Conservation (phyloP, 73 alveolate genomes). For the Effrenium voratum region DNA sequence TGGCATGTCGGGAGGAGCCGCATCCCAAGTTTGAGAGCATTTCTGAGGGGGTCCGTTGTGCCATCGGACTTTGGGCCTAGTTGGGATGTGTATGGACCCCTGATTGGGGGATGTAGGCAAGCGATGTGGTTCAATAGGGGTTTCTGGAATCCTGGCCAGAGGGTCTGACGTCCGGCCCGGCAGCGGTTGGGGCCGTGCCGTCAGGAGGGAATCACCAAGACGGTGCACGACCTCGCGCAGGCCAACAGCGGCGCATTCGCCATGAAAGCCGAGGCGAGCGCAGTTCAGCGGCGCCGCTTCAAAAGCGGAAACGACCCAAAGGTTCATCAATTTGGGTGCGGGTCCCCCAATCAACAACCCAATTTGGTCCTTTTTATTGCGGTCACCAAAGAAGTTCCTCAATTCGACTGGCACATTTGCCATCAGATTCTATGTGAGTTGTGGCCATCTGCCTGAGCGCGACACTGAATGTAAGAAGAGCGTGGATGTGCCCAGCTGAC, state of each 20-base stretch:
- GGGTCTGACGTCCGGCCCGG: not conserved
- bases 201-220: not conserved
- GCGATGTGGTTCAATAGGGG: not conserved
- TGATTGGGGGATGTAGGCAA: not conserved
- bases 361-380: not conserved
- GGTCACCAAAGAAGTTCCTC: not conserved
- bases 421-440: not conserved
- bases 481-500: too few species aligned
- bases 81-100: not conserved
- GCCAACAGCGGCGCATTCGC: not conserved
- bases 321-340: not conserved
- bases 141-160: not conserved
- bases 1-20: constrained; percentile 77
- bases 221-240: constrained; percentile 41
- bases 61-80: not conserved
- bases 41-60: not conserved
- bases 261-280: not conserved
- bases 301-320: not conserved
- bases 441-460: too few species aligned
- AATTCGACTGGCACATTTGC: not conserved
- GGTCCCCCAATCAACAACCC: not conserved
- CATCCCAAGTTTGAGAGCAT: too few species aligned
- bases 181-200: not conserved
- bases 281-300: not conserved
- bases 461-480: too few species aligned